Evolutionary conservation across 495 filamentous ascomycete genomes (phyloP).

Genomic region (Penicillium ucsense): DNA sequence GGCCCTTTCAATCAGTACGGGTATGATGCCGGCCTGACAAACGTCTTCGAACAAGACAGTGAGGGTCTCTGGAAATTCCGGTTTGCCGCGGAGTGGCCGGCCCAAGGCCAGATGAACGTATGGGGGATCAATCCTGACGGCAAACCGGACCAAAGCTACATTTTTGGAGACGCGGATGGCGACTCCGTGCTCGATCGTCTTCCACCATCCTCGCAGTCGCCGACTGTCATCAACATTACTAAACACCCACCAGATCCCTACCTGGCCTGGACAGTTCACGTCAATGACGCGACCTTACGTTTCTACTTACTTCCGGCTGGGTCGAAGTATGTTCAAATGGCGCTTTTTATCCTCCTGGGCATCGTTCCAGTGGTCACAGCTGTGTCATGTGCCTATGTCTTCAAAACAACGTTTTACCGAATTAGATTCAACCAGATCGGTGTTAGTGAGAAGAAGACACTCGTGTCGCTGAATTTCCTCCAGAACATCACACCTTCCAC

Average conservation of each 20-base stretch:
- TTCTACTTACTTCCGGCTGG: slow-evolving; percentile 47
- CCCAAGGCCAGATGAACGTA: slow-evolving; percentile 52
- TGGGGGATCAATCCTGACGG: slow-evolving; percentile 64
- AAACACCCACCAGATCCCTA: slow-evolving; percentile 43
- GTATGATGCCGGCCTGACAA: slow-evolving; percentile 53
- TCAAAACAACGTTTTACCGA: slow-evolving; percentile 58
- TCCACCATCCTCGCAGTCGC: slow-evolving; percentile 48
- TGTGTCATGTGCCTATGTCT: slow-evolving; percentile 43
- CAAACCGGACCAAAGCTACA: slow-evolving; percentile 47
- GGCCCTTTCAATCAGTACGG: slow-evolving; percentile 61
- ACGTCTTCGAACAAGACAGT: slow-evolving; percentile 42
- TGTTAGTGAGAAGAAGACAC: slow-evolving; percentile 39
- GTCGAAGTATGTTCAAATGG: slow-evolving; percentile 46
- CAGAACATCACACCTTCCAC: slow-evolving; percentile 17
- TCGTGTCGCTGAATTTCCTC: slow-evolving; percentile 29
- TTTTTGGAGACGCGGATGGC: slow-evolving; percentile 52
- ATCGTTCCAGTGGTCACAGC: slow-evolving; percentile 45
- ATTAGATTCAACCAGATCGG: slow-evolving; percentile 64
- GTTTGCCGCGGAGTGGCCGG: slow-evolving; percentile 58
- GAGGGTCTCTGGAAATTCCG: slow-evolving; percentile 51
- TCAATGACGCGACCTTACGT: slow-evolving; percentile 46
- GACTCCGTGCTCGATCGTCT: slow-evolving; percentile 55
- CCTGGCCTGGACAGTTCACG: slow-evolving; percentile 45
- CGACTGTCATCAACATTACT: slow-evolving; percentile 53
- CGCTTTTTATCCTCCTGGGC: slow-evolving; percentile 47